Conservation (phyloP, 352 stramenopile species). For the Phytophthora palmivora region DNA sequence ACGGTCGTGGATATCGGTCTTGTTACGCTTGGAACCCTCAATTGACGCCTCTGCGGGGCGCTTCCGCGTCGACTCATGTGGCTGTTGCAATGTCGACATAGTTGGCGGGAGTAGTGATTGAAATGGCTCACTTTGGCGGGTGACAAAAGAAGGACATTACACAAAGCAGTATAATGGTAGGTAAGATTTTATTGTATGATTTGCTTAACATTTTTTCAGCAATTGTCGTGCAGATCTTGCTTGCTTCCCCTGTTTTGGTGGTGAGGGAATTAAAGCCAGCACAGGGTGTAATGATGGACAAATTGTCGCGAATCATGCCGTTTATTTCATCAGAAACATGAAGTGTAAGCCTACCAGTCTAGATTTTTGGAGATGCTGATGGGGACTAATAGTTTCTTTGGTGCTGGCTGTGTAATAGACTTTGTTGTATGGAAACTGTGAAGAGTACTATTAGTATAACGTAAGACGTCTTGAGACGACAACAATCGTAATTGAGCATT, state of each 20-base stretch:
- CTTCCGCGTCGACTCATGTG: constrained; percentile 26
- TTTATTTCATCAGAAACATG: neutral
- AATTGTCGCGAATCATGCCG: neutral
- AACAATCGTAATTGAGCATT: too few species aligned
- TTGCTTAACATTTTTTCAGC: neutral
- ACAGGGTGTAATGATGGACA: neutral
- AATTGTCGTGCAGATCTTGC: neutral
- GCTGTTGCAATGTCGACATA: constrained; percentile 28
- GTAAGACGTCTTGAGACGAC: too few species aligned
- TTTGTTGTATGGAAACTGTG: too few species aligned
- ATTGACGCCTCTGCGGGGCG: constrained; percentile 10
- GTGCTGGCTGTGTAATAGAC: too few species aligned
- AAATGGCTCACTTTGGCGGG: constrained; percentile 9
- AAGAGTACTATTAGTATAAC: too few species aligned
- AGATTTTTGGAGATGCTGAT: neutral
- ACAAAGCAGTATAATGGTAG: constrained; percentile 1
- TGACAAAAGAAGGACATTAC: neutral
- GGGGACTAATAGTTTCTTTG: too few species aligned
- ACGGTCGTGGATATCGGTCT: constrained; percentile 1
- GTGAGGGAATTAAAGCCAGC: neutral
- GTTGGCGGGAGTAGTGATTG: constrained; percentile 13
- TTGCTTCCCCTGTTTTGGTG: neutral
- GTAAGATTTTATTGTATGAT: neutral
- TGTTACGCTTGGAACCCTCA: constrained; percentile 26
- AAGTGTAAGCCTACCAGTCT: neutral